Evolutionary conservation across 768 basidiomycete species (phyloP), one percentile per base, ranked within the genome.

Genomic region (Russula sp.): DNA sequence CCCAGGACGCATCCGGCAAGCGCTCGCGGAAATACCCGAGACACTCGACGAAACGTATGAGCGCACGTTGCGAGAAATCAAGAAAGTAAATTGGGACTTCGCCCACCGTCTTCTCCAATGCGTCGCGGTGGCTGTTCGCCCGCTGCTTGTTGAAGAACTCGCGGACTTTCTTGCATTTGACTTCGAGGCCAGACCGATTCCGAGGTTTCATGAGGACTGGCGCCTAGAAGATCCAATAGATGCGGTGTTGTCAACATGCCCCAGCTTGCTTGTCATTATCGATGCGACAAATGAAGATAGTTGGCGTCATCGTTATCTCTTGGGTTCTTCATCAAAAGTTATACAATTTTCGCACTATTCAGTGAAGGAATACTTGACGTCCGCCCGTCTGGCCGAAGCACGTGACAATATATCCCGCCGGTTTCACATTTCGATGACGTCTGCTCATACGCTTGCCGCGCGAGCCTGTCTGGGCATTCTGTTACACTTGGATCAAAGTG

Each of bases 261-360:
- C 48, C 2, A 50, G 20, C 36, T 40, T 49, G 16, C 58, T 59
- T 14, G 14, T 48, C 8, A 20, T 50, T 5, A 42, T 57, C 8
- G 16, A 44, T 9, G 11, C n/a, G 42, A 44, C 1, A 40, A 7
- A 30, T 13, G 42, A 18, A 42, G 20, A n/a, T 42, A 30, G 2
- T 5, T 30, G 28, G 28, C 40, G 5, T n/a, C n/a, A n/a, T n/a
- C n/a, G n/a, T n/a, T n/a, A n/a, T n/a, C n/a, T n/a, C n/a, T n/a
- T n/a, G n/a, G n/a, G n/a, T 10, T 2, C 14, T 13, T 18, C 42
- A 9, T 9, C 6, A 34, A 34, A 34, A 16, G 44, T 57, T 5
- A 16, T 57, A 2, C 44, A 57, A 46, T 57, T 59, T 18, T 49
- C 58, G 5, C 58, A 59, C n/a, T 50, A 50, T 28, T 59, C 58